phyloP scores from a whole-genome alignment of 2,329 filamentous ascomycete species.

The Aspergillus quadricinctus region DNA sequence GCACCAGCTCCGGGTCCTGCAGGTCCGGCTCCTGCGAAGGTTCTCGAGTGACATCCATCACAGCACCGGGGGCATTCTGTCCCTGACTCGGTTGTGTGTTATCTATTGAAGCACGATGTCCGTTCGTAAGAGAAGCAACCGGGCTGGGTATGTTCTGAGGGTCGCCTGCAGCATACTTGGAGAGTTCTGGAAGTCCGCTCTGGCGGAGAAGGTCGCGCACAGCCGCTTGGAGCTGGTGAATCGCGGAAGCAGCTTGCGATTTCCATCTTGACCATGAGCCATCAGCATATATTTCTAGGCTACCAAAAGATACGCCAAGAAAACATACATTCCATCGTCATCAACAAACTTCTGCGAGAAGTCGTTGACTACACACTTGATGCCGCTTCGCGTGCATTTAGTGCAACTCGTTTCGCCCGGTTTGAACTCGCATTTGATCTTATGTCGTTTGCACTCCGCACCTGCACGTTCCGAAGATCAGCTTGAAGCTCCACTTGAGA shows the following conservation, averaged over 20 bases:
- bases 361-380: constrained; percentile 53
- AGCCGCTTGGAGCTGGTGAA: constrained; percentile 42
- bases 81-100: constrained; percentile 24
- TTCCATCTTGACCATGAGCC: constrained; percentile 39
- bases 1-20: constrained; percentile 42
- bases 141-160: constrained; percentile 23
- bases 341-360: constrained; percentile 54
- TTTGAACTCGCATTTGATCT: constrained; percentile 53
- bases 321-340: constrained; percentile 48
- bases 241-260: constrained; percentile 37
- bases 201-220: constrained; percentile 44
- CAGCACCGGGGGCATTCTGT: constrained; percentile 24
- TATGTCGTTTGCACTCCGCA: constrained; percentile 50
- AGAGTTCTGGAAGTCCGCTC: constrained; percentile 40
- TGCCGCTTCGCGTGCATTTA: constrained; percentile 47
- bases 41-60: constrained; percentile 44
- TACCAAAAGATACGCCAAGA: not conserved
- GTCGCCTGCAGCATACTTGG: constrained; percentile 32
- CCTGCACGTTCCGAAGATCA: constrained; percentile 23
- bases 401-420: constrained; percentile 45
- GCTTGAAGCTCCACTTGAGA: not conserved
- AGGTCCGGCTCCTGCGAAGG: constrained; percentile 41
- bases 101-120: constrained; percentile 22
- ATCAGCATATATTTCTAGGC: not conserved
- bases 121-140: constrained; percentile 24